phyloP scores from a whole-genome alignment of 2,329 filamentous ascomycete species.

The Penicillium sp. region DNA sequence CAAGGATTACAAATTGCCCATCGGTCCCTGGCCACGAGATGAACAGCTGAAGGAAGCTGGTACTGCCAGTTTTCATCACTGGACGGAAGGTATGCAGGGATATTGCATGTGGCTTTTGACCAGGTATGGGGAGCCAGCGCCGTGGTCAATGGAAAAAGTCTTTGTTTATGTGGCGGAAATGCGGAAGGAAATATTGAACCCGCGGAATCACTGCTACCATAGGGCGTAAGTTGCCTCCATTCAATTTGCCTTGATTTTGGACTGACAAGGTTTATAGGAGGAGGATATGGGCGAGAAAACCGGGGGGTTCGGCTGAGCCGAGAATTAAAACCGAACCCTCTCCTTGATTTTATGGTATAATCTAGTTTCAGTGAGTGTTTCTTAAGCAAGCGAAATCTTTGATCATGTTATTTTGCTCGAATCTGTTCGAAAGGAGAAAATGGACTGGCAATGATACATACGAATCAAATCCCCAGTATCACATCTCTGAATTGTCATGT shows the following conservation, averaged over 20 bases:
- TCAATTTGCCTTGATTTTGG: neutral
- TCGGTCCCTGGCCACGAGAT: slow-evolving; percentile 31
- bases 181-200: slow-evolving; percentile 1
- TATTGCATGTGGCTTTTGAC: slow-evolving; percentile 24
- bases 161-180: slow-evolving; percentile 6
- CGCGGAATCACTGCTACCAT: neutral
- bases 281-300: slow-evolving; percentile 2
- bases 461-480: neutral
- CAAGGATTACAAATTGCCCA: slow-evolving; percentile 23
- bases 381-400: neutral
- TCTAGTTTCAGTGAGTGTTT: neutral
- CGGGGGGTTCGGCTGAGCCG: neutral
- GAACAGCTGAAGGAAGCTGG: slow-evolving; percentile 40
- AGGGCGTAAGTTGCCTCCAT: neutral
- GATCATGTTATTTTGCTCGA: neutral
- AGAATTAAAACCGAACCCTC: neutral
- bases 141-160: slow-evolving; percentile 7
- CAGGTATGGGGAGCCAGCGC: slow-evolving; percentile 15
- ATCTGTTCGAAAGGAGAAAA: neutral
- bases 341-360: neutral
- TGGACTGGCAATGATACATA: neutral
- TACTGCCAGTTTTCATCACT: slow-evolving; percentile 19
- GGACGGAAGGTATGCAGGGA: slow-evolving; percentile 22
- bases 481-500: too few relatives aligned
- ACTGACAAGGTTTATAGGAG: neutral